Conservation (phyloP, 2,329 filamentous ascomycete genomes). For the Fusarium ramigenum region DNA sequence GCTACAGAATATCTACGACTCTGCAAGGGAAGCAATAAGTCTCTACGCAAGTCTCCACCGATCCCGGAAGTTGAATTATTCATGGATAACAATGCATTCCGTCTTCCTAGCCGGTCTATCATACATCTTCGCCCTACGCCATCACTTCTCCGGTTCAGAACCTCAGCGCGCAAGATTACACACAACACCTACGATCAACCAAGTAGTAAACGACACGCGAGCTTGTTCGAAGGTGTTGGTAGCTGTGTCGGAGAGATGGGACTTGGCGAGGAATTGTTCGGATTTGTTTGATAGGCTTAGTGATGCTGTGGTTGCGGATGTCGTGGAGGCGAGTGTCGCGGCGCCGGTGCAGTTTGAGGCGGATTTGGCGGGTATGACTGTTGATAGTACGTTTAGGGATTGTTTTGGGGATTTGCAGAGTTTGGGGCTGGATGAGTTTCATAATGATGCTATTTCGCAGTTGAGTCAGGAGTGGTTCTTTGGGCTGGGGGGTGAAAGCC, state of each 20-base stretch:
- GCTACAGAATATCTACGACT: conserved; percentile 51
- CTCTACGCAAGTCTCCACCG: conserved; percentile 56
- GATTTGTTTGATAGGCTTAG: conserved; percentile 55
- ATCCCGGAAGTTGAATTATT: conserved; percentile 57
- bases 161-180: conserved; percentile 30
- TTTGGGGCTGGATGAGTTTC: conserved; percentile 36
- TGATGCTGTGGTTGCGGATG: conserved; percentile 53
- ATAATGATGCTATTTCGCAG: conserved; percentile 43
- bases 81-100: conserved; percentile 59
- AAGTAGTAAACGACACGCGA: conserved; percentile 54
- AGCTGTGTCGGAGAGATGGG: conserved; percentile 55
- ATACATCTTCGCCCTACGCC: conserved; percentile 54
- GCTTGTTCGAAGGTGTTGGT: conserved; percentile 57
- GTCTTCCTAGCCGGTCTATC: conserved; percentile 58
- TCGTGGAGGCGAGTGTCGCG: conserved; percentile 42
- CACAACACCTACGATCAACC: conserved; percentile 50
- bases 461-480: conserved; percentile 37
- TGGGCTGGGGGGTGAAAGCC: conserved; percentile 23
- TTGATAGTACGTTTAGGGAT: conserved; percentile 51
- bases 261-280: conserved; percentile 51
- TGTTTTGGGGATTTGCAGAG: conserved; percentile 48
- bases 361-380: conserved; percentile 42
- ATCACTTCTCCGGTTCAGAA: conserved; percentile 46
- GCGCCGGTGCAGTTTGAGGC: conserved; percentile 8
- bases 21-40: conserved; percentile 51